Evolutionary conservation across 768 basidiomycete genomes (phyloP).

Genomic region (Mycena sanguinolenta): DNA sequence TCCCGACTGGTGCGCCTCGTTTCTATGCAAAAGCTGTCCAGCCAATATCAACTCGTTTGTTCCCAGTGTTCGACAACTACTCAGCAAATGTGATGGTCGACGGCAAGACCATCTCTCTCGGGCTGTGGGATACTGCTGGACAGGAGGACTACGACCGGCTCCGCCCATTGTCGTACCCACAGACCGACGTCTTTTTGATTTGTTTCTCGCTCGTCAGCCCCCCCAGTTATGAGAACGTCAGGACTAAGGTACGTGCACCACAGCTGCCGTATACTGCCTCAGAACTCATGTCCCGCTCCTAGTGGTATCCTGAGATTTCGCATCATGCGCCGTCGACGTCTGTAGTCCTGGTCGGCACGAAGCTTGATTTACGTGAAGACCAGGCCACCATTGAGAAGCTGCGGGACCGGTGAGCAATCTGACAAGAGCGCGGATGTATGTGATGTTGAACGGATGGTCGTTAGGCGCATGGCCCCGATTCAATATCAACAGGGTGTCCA

Average conservation of each 20-base stretch:
- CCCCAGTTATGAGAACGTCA: constrained; percentile 98
- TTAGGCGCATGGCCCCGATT: constrained; percentile 94
- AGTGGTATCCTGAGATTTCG: constrained; percentile 98
- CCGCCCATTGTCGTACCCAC: constrained; percentile 97
- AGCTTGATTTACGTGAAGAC: constrained; percentile 97
- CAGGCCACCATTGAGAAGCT: constrained; percentile 92
- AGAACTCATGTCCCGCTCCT: constrained; percentile 31
- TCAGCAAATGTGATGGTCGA: constrained; percentile 99
- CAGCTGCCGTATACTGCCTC: constrained; percentile 24
- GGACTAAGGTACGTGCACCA: constrained; percentile 84
- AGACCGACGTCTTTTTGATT: constrained; percentile 99
- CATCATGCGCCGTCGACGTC: constrained; percentile 97
- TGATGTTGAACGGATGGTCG: constrained; percentile 24
- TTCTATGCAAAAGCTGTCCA: constrained; percentile 29
- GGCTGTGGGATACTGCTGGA: constrained; percentile 99
- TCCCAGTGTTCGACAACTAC: constrained; percentile 96
- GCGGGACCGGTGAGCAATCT: constrained; percentile 77
- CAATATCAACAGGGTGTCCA: constrained; percentile 91
- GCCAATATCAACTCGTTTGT: background rate
- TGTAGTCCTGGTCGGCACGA: constrained; percentile 95
- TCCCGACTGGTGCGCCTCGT: constrained; percentile 82
- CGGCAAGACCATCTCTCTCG: constrained; percentile 97
- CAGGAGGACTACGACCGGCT: constrained; percentile 99
- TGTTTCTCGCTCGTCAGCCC: constrained; percentile 99
- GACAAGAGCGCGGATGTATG: background rate